Conservation (phyloP, 1,139 yeast genomes). For the Komagataea norvegica region DNA sequence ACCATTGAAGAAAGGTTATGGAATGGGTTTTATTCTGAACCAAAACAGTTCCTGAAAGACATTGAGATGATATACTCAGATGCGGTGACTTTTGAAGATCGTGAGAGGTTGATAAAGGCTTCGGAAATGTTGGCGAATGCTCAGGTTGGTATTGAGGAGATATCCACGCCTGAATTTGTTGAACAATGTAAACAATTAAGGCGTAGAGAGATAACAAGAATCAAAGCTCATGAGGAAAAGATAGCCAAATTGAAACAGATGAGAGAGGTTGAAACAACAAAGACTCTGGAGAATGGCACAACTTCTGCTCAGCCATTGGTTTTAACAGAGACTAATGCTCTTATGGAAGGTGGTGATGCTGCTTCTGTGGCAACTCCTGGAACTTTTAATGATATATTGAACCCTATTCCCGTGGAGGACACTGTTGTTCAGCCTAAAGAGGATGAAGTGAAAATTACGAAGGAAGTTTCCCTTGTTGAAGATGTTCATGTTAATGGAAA, state of each 20-base stretch:
- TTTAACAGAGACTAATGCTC: slow-evolving; percentile 7
- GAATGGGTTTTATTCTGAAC: slow-evolving; percentile 95
- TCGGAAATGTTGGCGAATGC: slow-evolving; percentile 97
- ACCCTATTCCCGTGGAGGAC: background rate
- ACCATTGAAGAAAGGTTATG: slow-evolving; percentile 91
- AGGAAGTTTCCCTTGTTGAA: too few relatives aligned
- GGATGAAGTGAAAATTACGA: too few relatives aligned
- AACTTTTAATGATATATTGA: background rate
- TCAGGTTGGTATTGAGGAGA: slow-evolving; percentile 91
- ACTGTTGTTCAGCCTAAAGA: too few relatives aligned
- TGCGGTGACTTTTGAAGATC: slow-evolving; percentile 66
- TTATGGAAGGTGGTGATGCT: slow-evolving; percentile 2
- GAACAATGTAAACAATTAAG: slow-evolving; percentile 74
- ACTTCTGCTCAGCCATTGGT: background rate
- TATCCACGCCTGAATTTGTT: slow-evolving; percentile 66
- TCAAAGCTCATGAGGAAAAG: slow-evolving; percentile 41
- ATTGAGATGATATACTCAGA: slow-evolving; percentile 81
- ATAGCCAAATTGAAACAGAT: slow-evolving; percentile 11
- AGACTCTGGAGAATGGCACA: background rate
- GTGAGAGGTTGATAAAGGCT: slow-evolving; percentile 83
- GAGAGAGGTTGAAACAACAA: slow-evolving; percentile 3
- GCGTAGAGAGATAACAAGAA: slow-evolving; percentile 59
- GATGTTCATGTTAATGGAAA: too few relatives aligned
- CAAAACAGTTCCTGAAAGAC: slow-evolving; percentile 82
- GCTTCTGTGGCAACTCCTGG: background rate